Conservation (phyloP, 306 rosid species). For the Pyrus bretschneideri region DNA sequence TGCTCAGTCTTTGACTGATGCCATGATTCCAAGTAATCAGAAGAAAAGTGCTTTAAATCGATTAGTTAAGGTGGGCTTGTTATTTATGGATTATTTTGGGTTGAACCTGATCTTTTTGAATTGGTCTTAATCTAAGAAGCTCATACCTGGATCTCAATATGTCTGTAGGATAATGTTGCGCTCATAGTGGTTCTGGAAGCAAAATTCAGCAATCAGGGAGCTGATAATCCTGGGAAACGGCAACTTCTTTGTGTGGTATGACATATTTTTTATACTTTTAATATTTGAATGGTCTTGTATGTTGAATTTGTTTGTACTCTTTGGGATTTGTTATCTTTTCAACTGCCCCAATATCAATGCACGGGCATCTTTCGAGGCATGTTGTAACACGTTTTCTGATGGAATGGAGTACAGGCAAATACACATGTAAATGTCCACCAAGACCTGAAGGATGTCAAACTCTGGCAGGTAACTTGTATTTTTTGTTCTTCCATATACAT, state of each 20-base stretch:
- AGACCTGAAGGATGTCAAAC: slow-evolving; percentile 86
- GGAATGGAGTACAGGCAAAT: slow-evolving; percentile 60
- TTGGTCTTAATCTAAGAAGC: background rate
- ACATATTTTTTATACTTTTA: background rate
- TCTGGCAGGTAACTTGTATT: slow-evolving; percentile 77
- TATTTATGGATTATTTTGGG: background rate
- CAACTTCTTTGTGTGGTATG: slow-evolving; percentile 97
- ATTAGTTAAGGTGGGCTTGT: slow-evolving; percentile 66
- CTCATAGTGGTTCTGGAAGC: slow-evolving; percentile 94
- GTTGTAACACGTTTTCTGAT: slow-evolving; percentile 7
- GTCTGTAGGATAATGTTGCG: slow-evolving; percentile 84
- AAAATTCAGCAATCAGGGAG: slow-evolving; percentile 71
- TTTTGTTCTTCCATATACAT: slow-evolving; percentile 8
- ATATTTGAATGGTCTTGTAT: background rate
- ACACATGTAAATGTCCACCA: slow-evolving; percentile 81
- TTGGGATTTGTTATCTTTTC: background rate
- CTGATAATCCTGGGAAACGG: slow-evolving; percentile 77
- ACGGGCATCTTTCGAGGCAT: background rate
- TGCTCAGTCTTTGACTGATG: slow-evolving; percentile 93
- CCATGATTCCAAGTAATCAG: slow-evolving; percentile 74
- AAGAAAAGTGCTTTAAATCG: slow-evolving; percentile 86
- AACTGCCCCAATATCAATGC: background rate
- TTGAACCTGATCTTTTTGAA: background rate
- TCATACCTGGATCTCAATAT: slow-evolving; percentile 12
- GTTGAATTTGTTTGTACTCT: background rate